Base-by-base conservation (phyloP, 2,329 filamentous ascomycete genomes). In the Grosmannia serpens region DNA sequence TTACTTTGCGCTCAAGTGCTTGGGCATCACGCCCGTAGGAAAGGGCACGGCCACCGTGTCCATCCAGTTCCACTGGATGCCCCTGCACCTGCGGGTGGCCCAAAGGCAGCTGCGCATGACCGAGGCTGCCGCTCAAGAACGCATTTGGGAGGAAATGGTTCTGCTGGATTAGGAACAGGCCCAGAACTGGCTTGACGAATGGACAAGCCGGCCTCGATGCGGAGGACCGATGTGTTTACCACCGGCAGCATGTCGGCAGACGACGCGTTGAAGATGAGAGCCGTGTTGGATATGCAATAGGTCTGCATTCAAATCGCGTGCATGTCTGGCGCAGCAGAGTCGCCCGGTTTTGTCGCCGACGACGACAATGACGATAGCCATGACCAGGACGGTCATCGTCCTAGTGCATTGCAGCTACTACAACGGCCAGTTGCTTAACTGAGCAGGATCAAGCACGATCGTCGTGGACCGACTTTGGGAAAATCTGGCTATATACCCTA, bases 11-110 rank as follows among this genome's bases (percentile, higher is more conserved):
- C 44, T 51, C 29, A 41, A 57, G 47, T 57, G 53, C 27, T 17
- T 57, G 9, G 46, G 46, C 22, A 27, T 41, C 5, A 35, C 29
- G 13, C 44, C 44, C 1, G 3, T n/a, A 15, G 4, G 24, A 24
- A n/a, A 10, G 33, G 26, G 22, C 4, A 29, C 9, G 22, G 35
- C 41, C 20, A 47, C 24, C 2, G 44, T 49, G 13, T 29, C 38
- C n/a, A 31, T 55, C n/a, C 54, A 56, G 13, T 49, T 56, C 15
- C 44, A 56, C 38, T 49, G 54, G 54, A 56, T 56, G 54, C 41
- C 35, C 20, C 27, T 22, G 38, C 44, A 47, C 5, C 17, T 46
- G 41, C 41, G 8, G 41, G 41, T 17, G 11, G 41, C 11, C 41
- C 41, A 22, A 3, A 47, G 11, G 41, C 15, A 4, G 35, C 10